Conservation (phyloP, 2,329 filamentous ascomycete species). For the Metarhizium rileyi region DNA sequence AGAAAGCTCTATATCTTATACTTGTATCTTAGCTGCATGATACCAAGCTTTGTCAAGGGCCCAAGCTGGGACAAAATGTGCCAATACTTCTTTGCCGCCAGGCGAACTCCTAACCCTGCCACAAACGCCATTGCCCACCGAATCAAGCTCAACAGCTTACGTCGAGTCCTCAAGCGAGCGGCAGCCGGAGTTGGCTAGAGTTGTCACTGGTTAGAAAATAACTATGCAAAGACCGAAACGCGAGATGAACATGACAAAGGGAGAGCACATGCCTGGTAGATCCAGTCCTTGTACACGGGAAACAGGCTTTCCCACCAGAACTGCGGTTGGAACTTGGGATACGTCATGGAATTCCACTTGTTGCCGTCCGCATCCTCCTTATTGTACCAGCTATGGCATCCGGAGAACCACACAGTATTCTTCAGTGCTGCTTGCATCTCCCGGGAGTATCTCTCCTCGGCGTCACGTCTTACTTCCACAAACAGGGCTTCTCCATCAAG, state of each 20-base stretch:
- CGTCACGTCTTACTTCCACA: slow-evolving; percentile 22
- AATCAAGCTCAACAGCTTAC: not conserved
- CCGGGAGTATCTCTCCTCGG: slow-evolving; percentile 23
- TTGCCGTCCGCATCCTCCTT: slow-evolving; percentile 13
- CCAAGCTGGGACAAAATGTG: slow-evolving; percentile 2
- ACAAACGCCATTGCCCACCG: not conserved
- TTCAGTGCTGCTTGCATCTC: slow-evolving; percentile 22
- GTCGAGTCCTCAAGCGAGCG: not conserved
- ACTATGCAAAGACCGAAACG: too few relatives aligned
- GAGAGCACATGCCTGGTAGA: slow-evolving; percentile 20
- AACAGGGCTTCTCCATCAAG: slow-evolving; percentile 22
- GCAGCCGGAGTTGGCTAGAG: slow-evolving; percentile 4
- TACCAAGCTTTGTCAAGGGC: slow-evolving; percentile 1
- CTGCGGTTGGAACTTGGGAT: slow-evolving; percentile 25
- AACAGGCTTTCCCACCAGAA: slow-evolving; percentile 29
- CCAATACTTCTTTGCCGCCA: slow-evolving; percentile 3
- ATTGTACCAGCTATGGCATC: slow-evolving; percentile 29
- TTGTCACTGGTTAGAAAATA: not conserved
- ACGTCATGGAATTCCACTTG: slow-evolving; percentile 25
- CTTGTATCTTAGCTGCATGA: slow-evolving; percentile 2
- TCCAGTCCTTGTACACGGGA: slow-evolving; percentile 22
- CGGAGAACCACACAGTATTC: slow-evolving; percentile 24
- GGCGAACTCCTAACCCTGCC: not conserved
- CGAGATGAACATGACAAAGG: not conserved
- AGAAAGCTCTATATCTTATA: not conserved